Evolutionary conservation across 441 rosid genomes (phyloP).

Genomic region (Rhodomyrtus psidioides): DNA sequence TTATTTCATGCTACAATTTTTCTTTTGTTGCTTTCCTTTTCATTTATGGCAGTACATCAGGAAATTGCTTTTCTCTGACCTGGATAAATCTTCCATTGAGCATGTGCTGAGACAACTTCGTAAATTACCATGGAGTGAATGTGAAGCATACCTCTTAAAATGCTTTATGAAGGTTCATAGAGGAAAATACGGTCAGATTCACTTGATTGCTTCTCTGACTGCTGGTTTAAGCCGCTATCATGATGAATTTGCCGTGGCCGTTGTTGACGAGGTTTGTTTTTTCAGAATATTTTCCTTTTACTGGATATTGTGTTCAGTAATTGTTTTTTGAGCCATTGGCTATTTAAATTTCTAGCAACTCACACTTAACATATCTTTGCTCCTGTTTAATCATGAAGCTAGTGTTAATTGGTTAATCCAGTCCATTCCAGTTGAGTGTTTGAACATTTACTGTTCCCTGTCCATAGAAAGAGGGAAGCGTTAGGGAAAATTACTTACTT

Average conservation of each 20-base stretch:
- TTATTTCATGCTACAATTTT: neutral
- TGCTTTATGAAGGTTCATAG: constrained; percentile 98
- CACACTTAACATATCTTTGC: neutral
- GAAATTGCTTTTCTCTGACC: constrained; percentile 90
- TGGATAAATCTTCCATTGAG: constrained; percentile 88
- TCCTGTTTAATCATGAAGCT: neutral
- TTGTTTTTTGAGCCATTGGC: neutral
- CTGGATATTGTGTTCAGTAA: neutral
- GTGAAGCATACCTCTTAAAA: constrained; percentile 87
- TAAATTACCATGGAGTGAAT: constrained; percentile 95
- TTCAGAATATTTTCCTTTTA: neutral
- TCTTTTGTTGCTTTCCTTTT: constrained; percentile 3
- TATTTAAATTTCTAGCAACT: neutral
- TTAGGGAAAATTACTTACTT: neutral
- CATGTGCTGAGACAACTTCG: constrained; percentile 97
- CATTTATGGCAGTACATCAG: constrained; percentile 69
- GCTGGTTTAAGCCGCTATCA: constrained; percentile 97
- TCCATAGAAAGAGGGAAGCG: neutral
- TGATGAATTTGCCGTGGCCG: constrained; percentile 96
- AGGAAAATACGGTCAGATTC: constrained; percentile 98
- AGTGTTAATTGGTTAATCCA: neutral
- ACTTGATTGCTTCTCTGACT: constrained; percentile 95
- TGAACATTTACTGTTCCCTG: neutral
- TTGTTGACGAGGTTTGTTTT: constrained; percentile 93
- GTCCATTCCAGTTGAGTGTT: neutral